Percentiles rank a stretch among this genome's conserved stretches.
These are phyloP conservation scores for Panicum miliaceum DNA, from an alignment of 176 grass and related monocot genomes.

Conservation along the genomic window DNA sequence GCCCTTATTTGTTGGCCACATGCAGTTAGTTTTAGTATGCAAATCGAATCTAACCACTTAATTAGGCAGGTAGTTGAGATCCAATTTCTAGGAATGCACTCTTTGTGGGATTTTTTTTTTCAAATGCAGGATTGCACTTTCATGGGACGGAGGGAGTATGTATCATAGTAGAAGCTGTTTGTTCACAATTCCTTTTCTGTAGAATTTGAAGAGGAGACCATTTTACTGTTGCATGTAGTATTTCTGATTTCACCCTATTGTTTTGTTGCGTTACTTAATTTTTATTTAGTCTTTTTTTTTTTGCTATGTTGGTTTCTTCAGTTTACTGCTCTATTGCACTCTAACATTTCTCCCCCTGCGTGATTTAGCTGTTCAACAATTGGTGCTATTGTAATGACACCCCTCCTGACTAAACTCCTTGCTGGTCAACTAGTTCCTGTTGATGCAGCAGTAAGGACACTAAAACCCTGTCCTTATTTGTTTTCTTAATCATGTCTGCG, in stretches of 20 bases:
- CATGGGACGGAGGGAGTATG: too few relatives aligned
- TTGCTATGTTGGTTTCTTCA: constrained; percentile 30
- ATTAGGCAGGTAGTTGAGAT: too few relatives aligned
- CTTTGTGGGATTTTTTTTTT: too few relatives aligned
- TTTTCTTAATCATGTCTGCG: constrained; percentile 26
- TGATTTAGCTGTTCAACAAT: constrained; percentile 87
- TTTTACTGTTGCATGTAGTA: background rate
- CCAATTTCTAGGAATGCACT: too few relatives aligned
- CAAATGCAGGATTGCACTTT: too few relatives aligned
- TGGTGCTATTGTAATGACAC: constrained; percentile 98
- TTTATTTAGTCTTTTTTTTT: background rate
- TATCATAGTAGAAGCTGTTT: too few relatives aligned
- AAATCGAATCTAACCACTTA: too few relatives aligned
- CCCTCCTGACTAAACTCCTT: constrained; percentile 88
- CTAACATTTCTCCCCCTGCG: constrained; percentile 27
- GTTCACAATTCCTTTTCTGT: background rate
- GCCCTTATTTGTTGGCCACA: too few relatives aligned
- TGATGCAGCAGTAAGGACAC: constrained; percentile 85
- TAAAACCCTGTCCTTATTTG: background rate
- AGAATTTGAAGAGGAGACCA: constrained; percentile 19
- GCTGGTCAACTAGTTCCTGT: constrained; percentile 96
- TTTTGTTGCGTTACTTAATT: constrained; percentile 3
- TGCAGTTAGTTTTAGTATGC: too few relatives aligned
- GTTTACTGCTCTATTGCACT: constrained; percentile 17
- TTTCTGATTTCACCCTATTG: constrained; percentile 6